phyloP scores from a whole-genome alignment of 2,329 filamentous ascomycete species.

The Pseudogymnoascus sp. region DNA sequence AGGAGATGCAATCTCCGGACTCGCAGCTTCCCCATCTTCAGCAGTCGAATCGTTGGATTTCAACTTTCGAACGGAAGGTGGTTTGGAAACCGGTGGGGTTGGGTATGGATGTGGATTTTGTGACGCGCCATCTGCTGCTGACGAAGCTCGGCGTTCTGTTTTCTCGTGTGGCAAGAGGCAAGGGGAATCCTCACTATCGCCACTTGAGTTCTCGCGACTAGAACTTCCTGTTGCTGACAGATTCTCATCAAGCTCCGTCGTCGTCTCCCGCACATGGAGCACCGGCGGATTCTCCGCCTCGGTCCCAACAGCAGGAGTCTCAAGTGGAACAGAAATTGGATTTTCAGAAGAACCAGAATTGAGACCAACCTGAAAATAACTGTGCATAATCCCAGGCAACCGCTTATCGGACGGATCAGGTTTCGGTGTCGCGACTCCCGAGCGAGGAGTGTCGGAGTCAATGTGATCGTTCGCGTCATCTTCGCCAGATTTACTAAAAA shows the following conservation, averaged over 20 bases:
- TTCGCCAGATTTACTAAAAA: conserved; percentile 34
- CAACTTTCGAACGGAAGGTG: conserved; percentile 38
- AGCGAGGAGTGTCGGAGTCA: conserved; percentile 79
- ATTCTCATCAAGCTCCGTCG: conserved; percentile 18
- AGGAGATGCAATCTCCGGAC: conserved; percentile 21
- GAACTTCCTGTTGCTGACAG: conserved; percentile 24
- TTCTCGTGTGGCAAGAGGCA: conserved; percentile 21
- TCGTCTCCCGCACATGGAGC: conserved; percentile 19
- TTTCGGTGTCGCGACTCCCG: conserved; percentile 85
- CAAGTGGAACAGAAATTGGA: conserved; percentile 25
- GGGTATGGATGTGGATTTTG: conserved; percentile 40
- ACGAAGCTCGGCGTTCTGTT: conserved; percentile 20
- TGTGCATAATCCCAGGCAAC: conserved; percentile 86
- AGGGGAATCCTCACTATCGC: conserved; percentile 20
- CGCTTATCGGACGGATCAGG: conserved; percentile 93
- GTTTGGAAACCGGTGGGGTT: conserved; percentile 49
- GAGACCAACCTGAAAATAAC: conserved; percentile 98
- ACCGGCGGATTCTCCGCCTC: conserved; percentile 18
- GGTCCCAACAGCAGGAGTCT: conserved; percentile 23
- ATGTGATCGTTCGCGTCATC: conserved; percentile 71
- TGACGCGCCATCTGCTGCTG: conserved; percentile 18
- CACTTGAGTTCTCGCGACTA: conserved; percentile 20
- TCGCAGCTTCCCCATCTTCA: conserved; percentile 32
- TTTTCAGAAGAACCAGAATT: conserved; percentile 54
- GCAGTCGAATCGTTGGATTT: conserved; percentile 36